Evolutionary conservation across 2,329 filamentous ascomycete species (phyloP).

Genomic region (Diaporthe caulivora): DNA sequence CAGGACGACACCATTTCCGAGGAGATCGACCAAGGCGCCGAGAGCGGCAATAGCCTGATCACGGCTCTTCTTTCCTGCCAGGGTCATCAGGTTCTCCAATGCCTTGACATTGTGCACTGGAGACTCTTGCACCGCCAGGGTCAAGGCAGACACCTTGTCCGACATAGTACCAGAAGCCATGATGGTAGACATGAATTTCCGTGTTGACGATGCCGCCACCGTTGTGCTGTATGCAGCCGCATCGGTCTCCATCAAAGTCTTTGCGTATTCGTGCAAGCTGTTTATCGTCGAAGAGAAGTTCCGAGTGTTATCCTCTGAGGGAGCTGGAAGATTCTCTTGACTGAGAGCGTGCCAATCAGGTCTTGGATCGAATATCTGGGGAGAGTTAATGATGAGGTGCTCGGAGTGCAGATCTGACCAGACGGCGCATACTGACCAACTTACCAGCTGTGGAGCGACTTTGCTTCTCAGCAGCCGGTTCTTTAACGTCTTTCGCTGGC

Average conservation of each 20-base stretch:
- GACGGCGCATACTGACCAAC: slow-evolving; percentile 57
- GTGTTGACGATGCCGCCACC: slow-evolving; percentile 83
- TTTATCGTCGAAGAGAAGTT: slow-evolving; percentile 59
- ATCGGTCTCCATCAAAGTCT: slow-evolving; percentile 81
- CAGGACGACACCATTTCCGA: slow-evolving; percentile 88
- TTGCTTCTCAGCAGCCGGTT: slow-evolving; percentile 45
- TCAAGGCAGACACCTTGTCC: slow-evolving; percentile 96
- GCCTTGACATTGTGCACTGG: slow-evolving; percentile 93
- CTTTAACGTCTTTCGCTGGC: slow-evolving; percentile 47
- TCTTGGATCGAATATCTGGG: slow-evolving; percentile 67
- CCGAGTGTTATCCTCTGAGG: slow-evolving; percentile 58
- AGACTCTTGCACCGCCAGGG: slow-evolving; percentile 94
- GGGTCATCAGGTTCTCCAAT: slow-evolving; percentile 82
- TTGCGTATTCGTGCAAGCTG: slow-evolving; percentile 76
- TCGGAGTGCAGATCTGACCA: slow-evolving; percentile 2
- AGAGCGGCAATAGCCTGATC: slow-evolving; percentile 94
- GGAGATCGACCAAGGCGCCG: slow-evolving; percentile 91
- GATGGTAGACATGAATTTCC: slow-evolving; percentile 97
- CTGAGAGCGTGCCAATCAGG: slow-evolving; percentile 68
- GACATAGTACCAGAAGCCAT: slow-evolving; percentile 97
- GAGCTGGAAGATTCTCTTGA: slow-evolving; percentile 57
- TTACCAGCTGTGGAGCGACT: slow-evolving; percentile 46
- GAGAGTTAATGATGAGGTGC: slow-evolving; percentile 39
- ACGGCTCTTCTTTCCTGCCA: slow-evolving; percentile 94
- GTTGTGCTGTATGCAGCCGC: slow-evolving; percentile 80